phyloP scores from a whole-genome alignment of 1,139 yeast genomes.

The Magnusiomyces sp. region DNA sequence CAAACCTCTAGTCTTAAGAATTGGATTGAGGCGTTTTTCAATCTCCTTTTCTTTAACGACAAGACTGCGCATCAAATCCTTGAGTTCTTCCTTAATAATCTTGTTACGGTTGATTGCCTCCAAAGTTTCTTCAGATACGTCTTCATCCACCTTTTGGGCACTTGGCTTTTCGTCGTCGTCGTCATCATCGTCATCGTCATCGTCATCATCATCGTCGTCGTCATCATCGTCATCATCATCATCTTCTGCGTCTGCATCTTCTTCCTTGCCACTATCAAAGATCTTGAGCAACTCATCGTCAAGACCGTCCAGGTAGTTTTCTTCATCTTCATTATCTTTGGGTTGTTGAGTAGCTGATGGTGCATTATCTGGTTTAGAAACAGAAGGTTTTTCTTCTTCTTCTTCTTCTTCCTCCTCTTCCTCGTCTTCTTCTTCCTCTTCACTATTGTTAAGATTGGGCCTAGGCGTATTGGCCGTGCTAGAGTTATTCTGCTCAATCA shows the following conservation, averaged over 20 bases:
- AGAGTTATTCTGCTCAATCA: constrained; percentile 44
- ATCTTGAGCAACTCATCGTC: not conserved
- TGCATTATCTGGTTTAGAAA: not conserved
- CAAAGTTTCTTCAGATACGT: constrained; percentile 32
- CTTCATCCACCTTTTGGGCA: constrained; percentile 38
- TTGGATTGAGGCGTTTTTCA: constrained; percentile 72
- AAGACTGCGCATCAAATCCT: constrained; percentile 74
- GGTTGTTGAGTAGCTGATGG: constrained; percentile 1
- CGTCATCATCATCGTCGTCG: constrained; percentile 6
- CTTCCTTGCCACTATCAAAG: constrained; percentile 4
- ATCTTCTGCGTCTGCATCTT: constrained; percentile 1
- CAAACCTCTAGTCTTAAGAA: constrained; percentile 78
- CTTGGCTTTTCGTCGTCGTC: constrained; percentile 23
- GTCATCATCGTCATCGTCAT: constrained; percentile 8
- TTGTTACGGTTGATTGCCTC: constrained; percentile 59
- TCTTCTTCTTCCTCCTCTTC: constrained; percentile 21
- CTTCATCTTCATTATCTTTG: constrained; percentile 5
- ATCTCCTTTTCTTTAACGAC: constrained; percentile 67
- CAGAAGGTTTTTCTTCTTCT: constrained; percentile 8
- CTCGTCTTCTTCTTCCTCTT: constrained; percentile 26
- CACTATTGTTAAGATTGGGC: constrained; percentile 19
- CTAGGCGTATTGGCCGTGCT: constrained; percentile 10
- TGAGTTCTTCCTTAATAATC: constrained; percentile 73
- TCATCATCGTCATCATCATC: constrained; percentile 13
- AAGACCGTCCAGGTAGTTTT: not conserved